Evolutionary conservation across 139 green algal genomes (phyloP), one percentile per base, ranked within the genome.

Genomic region (Chlamydomonas sp.): DNA sequence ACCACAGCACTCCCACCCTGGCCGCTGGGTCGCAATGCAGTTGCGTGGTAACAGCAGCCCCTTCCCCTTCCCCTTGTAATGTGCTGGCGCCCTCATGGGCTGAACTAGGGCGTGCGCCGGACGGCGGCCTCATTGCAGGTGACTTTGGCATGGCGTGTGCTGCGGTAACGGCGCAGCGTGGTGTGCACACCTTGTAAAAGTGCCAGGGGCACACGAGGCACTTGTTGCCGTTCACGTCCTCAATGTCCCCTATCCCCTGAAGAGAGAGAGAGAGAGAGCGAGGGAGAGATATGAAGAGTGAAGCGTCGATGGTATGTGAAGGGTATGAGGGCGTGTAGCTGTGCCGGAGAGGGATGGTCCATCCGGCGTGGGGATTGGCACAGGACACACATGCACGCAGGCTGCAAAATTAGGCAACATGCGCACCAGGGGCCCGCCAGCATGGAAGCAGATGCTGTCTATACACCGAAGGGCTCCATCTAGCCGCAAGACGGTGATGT

Each of bases 131-230:
- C 31, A 49, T 49, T 49, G 31, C 31, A 49, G 31, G 31, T 49
- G 31, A 49, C 31, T 49, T 49, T 49, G 31, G 31, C 31, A 49
- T 49, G 31, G 31, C 31, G 31, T 49, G 31, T 49, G 31, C 31
- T 49, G 31, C 31, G 31, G 31, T 49, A 49, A 49, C 31, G 31
- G 31, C 31, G 31, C 31, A 49, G 31, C 31, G 31, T 49, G 31
- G 31, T 49, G 31, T 14, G 61, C 79, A 58, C 80, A 95, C 92
- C 92, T 94, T 95, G 79, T 94, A 93, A 69, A 89, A 90, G 72
- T 97, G 93, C 93, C 91, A 95, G 5, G 95, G 95, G 83, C 95
- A 97, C 7, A 89, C 76, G 0, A 97, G 81, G 80, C 92, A 95
- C 1, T 88, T 67, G 18, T 79, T 82, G 2, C 92, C 92, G 57